Base-by-base conservation (phyloP, 352 stramenopile genomes). In the Globisporangium takayamanum region DNA sequence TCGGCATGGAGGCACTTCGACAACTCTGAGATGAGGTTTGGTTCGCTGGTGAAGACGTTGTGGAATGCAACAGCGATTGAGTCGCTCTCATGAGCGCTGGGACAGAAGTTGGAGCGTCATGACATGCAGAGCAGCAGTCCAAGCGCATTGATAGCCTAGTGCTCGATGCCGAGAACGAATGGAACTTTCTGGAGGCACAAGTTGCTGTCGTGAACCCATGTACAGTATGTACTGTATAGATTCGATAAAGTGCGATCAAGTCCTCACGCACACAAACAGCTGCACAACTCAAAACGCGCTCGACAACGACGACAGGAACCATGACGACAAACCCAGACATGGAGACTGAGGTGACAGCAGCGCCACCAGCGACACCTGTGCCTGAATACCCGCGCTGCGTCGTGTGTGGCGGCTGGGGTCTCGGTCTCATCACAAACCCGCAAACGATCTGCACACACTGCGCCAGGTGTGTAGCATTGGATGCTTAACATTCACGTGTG, bases 391-490 rank as follows among this genome's bases (percentile, higher is more conserved):
- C 78, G 22, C 74, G 74, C 57, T 94, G 84, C 66, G 63, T 72
- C 6, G 63, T 85, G 61, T 94, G 85, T 60, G 80, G 78, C 22
- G 85, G 80, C 46, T 84, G 72, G 57, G 85, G 80, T 12, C 57
- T 89, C 18, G 85, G 75, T 1, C 68, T 94, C 25, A 73, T 91
- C 3, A 82, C 73, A 15, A 92, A 92, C 62, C 68, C 83, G 11
- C 74, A 92, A 62, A 73, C 74, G 45, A 60, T 94, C 45, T 94
- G 84, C 49, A 62, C 65, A 25, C 82, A 94, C 69, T 94, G 84
- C 50, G 62, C 84, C n/a, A 68, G 78, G 78, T 88, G 62, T 20
- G 60, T 5, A 6, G 28, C 28, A 33, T 6, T 33, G 3, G 3
- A 33, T 33, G 28, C 28, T 33, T 33, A 5, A 5, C 28, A 33